Percentiles rank a stretch among this genome's conserved stretches.
Conservation (phyloP, 345 rosid genomes). For the Melaleuca alternifolia region DNA sequence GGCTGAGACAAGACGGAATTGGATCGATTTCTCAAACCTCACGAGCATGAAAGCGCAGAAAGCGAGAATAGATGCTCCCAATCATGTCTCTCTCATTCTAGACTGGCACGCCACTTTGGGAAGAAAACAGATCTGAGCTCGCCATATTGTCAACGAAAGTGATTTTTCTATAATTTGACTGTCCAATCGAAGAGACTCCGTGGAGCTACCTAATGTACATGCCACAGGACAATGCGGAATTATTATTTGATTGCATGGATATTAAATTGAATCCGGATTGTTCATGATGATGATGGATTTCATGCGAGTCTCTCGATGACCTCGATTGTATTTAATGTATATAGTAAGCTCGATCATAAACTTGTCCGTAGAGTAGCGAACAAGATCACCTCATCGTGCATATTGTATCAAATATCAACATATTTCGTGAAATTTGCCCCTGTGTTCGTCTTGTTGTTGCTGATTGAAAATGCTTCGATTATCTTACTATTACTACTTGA, state of each 20-base stretch:
- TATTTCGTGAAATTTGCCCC: background rate
- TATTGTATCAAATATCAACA: background rate
- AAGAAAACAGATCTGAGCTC: background rate
- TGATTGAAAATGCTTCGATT: background rate
- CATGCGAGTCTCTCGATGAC: background rate
- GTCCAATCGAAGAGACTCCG: background rate
- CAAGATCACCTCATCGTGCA: background rate
- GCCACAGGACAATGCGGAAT: background rate
- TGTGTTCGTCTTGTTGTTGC: background rate
- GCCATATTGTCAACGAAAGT: background rate
- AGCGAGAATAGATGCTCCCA: background rate
- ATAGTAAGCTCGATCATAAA: background rate
- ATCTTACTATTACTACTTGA: background rate
- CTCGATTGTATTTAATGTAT: background rate
- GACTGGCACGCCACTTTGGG: background rate
- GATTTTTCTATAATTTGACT: background rate
- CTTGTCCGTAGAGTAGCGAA: background rate
- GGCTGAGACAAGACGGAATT: background rate
- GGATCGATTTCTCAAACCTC: background rate
- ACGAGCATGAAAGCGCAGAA: background rate
- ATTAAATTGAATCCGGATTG: background rate
- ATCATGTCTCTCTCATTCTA: background rate
- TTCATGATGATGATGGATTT: background rate
- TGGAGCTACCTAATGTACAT: background rate
- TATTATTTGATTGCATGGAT: background rate